Base-by-base conservation (phyloP, 192 early-diverging fungal species). In the Fimicolochytrium jonesii region DNA sequence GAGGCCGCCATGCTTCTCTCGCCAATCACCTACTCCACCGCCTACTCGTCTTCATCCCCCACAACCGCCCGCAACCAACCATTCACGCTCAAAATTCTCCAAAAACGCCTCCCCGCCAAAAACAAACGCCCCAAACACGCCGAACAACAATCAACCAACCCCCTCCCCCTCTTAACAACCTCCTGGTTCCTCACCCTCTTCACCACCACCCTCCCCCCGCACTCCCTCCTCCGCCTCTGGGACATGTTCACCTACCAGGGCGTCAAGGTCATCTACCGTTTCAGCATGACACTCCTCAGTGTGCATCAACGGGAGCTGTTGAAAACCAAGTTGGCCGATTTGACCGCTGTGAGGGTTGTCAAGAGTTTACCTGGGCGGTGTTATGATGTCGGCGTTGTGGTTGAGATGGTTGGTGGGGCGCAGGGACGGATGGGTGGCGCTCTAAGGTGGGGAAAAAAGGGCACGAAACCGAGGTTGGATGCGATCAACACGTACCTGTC, bases 161-260 rank as follows among this genome's bases (percentile, higher is more conserved):
- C 59, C 33, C 78, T 92, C 47, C 84, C 77, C 18, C 72, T 91
- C 56, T 86, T 89, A 11, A 91, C 88, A 1, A 90, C 86, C 33
- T 88, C 83, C 47, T 93, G 91, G 91, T 89, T 92, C 61, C 68
- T 89, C 64, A 88, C 88, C 0, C 68, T 91, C 2, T 93, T 87
- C 59, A 85, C 91, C 52, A 87, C 87, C 61, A 81, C 88, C 47
- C 68, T 91, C 22, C 91, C 91, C 0, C 74, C 81, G 22, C 61
- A 87, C 75, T 84, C 89, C 18, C 81, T 86, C 13, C 67, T 92
- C 0, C 78, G 90, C 29, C 82, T 90, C 10, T 92, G 90, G 90
- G 90, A 92, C 80, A 77, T 79, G 47, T 89, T 92, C 57, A 82
- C 87, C 51, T 88, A 86, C 76, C 43, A 86, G 85, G 73, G 79